Evolutionary conservation across 1,139 yeast species (phyloP).

Genomic region (Debaryomyces psychrophilus): DNA sequence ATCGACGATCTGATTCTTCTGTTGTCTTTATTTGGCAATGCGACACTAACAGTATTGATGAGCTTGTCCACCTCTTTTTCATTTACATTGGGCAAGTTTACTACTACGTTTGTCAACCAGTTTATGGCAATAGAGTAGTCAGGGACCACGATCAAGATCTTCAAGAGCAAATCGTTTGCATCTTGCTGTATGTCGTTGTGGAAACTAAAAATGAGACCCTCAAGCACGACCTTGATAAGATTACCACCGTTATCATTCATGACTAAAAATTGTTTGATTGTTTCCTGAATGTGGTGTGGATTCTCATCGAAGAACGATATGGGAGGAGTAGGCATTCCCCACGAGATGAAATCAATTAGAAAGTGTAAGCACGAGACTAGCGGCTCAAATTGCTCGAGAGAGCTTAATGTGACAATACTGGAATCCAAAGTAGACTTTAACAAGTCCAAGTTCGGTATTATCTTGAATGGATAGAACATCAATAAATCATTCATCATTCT

Average conservation of each 20-base stretch:
- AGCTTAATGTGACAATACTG: constrained; percentile 55
- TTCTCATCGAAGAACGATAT: constrained; percentile 63
- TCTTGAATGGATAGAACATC: constrained; percentile 73
- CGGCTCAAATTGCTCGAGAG: constrained; percentile 71
- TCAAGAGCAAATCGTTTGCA: constrained; percentile 73
- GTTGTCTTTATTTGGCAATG: constrained; percentile 70
- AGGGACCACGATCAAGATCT: constrained; percentile 60
- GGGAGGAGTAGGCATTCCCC: constrained; percentile 85
- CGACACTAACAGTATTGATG: constrained; percentile 55
- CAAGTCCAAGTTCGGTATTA: constrained; percentile 59
- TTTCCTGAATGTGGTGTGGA: constrained; percentile 49
- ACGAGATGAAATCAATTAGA: constrained; percentile 74
- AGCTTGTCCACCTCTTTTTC: constrained; percentile 67
- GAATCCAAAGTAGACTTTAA: constrained; percentile 63
- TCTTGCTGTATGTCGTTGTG: constrained; percentile 73
- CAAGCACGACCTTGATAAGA: constrained; percentile 56
- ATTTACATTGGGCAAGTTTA: constrained; percentile 64
- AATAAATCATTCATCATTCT: constrained; percentile 79
- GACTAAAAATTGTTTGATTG: constrained; percentile 43
- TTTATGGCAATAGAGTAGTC: constrained; percentile 43
- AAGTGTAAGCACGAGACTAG: constrained; percentile 72
- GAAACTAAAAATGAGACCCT: constrained; percentile 72
- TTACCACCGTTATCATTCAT: constrained; percentile 59
- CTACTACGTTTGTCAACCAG: constrained; percentile 65
- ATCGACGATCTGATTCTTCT: constrained; percentile 72